Conservation (phyloP, 306 rosid species). For the Vigna unguiculata region DNA sequence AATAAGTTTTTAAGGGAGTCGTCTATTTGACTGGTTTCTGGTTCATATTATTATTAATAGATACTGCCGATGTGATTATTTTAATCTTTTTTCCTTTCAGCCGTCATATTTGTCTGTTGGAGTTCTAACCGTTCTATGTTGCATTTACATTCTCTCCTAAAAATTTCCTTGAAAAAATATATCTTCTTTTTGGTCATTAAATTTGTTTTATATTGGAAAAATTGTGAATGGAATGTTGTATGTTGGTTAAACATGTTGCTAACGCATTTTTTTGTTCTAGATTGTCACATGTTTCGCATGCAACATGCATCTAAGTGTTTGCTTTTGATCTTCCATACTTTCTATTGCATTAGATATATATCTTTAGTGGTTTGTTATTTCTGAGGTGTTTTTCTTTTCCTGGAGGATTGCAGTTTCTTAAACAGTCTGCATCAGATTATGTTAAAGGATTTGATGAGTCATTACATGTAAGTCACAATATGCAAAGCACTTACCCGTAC, state of each 20-base stretch:
- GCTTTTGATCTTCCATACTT: constrained; percentile 35
- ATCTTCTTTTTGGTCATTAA: constrained; percentile 19
- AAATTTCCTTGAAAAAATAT: background rate
- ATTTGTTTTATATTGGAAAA: constrained; percentile 14
- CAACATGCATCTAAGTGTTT: constrained; percentile 34
- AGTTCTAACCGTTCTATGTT: no score
- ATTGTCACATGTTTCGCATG: constrained; percentile 30
- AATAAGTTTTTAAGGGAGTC: no score
- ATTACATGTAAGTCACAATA: constrained; percentile 69
- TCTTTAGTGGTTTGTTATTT: constrained; percentile 34
- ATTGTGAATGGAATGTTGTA: constrained; percentile 7
- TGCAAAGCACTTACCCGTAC: constrained; percentile 4
- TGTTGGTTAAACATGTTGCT: constrained; percentile 7
- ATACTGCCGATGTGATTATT: no score
- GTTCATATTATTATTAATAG: no score
- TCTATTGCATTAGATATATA: constrained; percentile 28
- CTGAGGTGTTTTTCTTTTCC: constrained; percentile 47
- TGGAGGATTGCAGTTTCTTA: constrained; percentile 75
- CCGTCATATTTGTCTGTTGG: no score
- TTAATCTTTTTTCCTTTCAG: no score
- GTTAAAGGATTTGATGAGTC: constrained; percentile 74
- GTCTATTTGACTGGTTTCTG: no score
- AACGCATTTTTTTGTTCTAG: constrained; percentile 15
- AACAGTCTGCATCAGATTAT: constrained; percentile 82
- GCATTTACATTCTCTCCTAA: no score